These are phyloP conservation scores for Aspergillus latus DNA, from an alignment of 2,329 filamentous ascomycete species.

Conservation along the genomic window DNA sequence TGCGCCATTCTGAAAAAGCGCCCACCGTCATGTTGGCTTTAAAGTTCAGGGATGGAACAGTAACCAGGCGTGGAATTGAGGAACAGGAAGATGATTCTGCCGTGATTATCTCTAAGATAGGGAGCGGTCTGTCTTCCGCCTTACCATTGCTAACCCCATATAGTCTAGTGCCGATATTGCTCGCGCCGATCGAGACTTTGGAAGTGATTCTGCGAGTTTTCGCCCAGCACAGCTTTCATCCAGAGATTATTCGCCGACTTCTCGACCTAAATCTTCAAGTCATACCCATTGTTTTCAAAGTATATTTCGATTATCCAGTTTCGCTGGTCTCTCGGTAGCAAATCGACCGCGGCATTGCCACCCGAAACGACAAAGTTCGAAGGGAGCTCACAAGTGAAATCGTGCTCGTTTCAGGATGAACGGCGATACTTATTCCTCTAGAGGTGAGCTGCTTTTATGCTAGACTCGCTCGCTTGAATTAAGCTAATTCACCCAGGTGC, in stretches of 20 bases:
- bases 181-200: constrained; percentile 22
- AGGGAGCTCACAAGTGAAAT: constrained; percentile 18
- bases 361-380: constrained; percentile 2
- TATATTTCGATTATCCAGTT: not conserved
- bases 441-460: constrained; percentile 58
- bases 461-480: constrained; percentile 19
- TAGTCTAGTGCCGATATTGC: constrained; percentile 12
- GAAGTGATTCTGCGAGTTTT: constrained; percentile 33
- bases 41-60: not conserved
- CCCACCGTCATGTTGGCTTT: constrained; percentile 37
- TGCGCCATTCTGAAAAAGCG: constrained; percentile 76
- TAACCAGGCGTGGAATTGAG: not conserved
- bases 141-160: constrained; percentile 22
- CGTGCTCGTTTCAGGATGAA: constrained; percentile 62
- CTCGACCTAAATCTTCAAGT: constrained; percentile 9
- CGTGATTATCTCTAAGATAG: constrained; percentile 7
- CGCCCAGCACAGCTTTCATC: constrained; percentile 25
- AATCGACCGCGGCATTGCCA: constrained; percentile 1
- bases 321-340: not conserved
- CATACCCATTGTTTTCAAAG: not conserved
- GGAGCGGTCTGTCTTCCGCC: constrained; percentile 31
- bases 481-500: constrained; percentile 32
- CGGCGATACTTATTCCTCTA: constrained; percentile 77
- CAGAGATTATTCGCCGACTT: constrained; percentile 3
- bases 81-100: constrained; percentile 25